Evolutionary conservation across 768 basidiomycete genomes (phyloP).

Genomic region (Gelatoporia subvermispora): DNA sequence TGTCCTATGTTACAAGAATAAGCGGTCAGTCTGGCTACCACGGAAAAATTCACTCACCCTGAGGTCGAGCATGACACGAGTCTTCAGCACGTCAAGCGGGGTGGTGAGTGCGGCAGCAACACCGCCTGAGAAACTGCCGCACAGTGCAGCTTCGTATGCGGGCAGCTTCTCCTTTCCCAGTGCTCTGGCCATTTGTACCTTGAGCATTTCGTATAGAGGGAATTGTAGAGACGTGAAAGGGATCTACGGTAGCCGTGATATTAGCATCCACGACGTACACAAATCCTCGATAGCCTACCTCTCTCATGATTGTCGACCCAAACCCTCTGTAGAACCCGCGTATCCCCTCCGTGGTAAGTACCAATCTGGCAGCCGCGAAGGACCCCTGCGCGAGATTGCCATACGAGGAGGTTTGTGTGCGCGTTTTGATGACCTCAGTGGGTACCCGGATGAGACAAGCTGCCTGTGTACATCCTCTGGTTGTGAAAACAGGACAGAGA

Average conservation of each 20-base stretch:
- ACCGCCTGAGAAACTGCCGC: conserved; percentile 89
- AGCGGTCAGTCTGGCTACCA: neutral
- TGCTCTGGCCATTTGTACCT: conserved; percentile 53
- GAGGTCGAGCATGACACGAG: conserved; percentile 92
- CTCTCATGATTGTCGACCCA: conserved; percentile 68
- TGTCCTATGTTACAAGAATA: conserved; percentile 33
- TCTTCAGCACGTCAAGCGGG: conserved; percentile 94
- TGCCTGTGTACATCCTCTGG: conserved; percentile 38
- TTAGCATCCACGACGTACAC: neutral
- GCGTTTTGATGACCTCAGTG: conserved; percentile 93
- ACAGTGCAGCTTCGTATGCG: conserved; percentile 76
- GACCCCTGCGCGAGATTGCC: conserved; percentile 53
- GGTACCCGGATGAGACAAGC: conserved; percentile 93
- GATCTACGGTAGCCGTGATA: conserved; percentile 47
- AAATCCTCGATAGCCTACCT: conserved; percentile 34
- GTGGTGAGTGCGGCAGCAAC: conserved; percentile 88
- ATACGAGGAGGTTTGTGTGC: conserved; percentile 83
- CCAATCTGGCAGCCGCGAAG: conserved; percentile 48
- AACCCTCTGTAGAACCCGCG: conserved; percentile 88
- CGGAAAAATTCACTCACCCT: conserved; percentile 43
- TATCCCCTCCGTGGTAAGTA: conserved; percentile 59
- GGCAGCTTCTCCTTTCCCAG: conserved; percentile 53
- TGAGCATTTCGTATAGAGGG: conserved; percentile 89
- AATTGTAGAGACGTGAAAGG: conserved; percentile 97
- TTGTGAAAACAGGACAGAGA: conserved; percentile 4